Evolutionary conservation across 805 yeast genomes (phyloP), one percentile per base, ranked within the genome.

Genomic region (Candida corydali): DNA sequence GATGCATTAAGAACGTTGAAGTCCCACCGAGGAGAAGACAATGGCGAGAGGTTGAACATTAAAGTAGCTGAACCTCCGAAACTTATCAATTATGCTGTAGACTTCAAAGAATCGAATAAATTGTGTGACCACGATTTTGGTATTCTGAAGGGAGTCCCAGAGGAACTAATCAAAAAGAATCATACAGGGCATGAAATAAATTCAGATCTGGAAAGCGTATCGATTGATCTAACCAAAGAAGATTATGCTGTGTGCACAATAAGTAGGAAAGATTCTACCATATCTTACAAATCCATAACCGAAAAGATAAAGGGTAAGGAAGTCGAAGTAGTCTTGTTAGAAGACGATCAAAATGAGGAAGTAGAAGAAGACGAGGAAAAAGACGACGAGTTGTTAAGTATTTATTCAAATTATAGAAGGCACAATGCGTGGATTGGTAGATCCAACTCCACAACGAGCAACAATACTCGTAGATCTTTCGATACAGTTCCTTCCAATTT

Each of bases 301-400:
- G 72, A 68, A 34, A 59, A 50, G 34, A 52, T 56, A 4, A 57
- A 47, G 17, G 73, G 73, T 3, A 60, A 55, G 38, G 57, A 58
- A 10, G 63, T 67, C 0, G 73, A 68, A 37, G 70, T 68, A 5
- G 72, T 68, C 2, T 44, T 67, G 27, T 71, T 68, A 4, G 72
- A 66, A 8, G 66, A 60, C 17, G 67, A 62, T 5, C n/a, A n/a
- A n/a, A n/a, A n/a, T n/a, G 64, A 55, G 8, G 17, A 17, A 3
- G 36, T 34, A n/a, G 31, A 29, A 16, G 65, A 57, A 22, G 66
- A 62, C 5, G 61, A 55, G 7, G 72, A 66, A 8, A 61, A 55
- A 17, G 67, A 61, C 3, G 64, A 42, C 4, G 61, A 53, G 12
- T 55, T 68, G 34, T 56, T 54, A 41, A 66, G 72, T 44, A 58